Percentiles rank a stretch among this genome's conserved stretches.
phyloP scores from a whole-genome alignment of 2,329 filamentous ascomycete species.

The Sporothrix dimorphospora region DNA sequence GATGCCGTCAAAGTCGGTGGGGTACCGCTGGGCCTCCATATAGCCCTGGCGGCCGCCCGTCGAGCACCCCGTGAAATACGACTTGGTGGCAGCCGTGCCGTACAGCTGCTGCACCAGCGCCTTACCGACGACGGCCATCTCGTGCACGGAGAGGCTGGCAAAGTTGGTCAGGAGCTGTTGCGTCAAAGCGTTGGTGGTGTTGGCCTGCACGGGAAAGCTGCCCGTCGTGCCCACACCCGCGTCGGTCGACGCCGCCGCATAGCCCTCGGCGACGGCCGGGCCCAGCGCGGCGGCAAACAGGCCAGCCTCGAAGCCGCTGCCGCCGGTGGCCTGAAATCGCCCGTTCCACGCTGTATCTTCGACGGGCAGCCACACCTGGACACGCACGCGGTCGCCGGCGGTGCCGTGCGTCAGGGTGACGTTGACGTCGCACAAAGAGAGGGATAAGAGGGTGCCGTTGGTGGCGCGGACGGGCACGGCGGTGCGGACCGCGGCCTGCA shows the following conservation, averaged over 20 bases:
- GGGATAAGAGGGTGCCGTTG: background rate
- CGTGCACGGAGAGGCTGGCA: background rate
- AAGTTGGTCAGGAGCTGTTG: background rate
- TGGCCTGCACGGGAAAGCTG: slow-evolving; percentile 2
- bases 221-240: background rate
- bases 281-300: background rate
- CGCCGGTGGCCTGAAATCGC: background rate
- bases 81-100: background rate
- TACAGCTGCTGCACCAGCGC: background rate
- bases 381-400: background rate
- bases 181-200: background rate
- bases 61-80: background rate
- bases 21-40: slow-evolving; percentile 53
- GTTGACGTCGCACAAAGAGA: slow-evolving; percentile 2
- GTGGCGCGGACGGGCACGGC: background rate
- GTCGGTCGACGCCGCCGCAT: background rate
- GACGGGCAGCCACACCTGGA: background rate
- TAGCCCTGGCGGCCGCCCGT: background rate
- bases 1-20: slow-evolving; percentile 58
- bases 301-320: background rate
- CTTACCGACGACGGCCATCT: slow-evolving; percentile 2
- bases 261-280: background rate
- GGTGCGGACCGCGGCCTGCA: background rate
- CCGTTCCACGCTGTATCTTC: background rate
- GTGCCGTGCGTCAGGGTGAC: slow-evolving; percentile 3